Evolutionary conservation across 768 basidiomycete species (phyloP), one percentile per base, ranked within the genome.

Genomic region (Leccinellum luteum): DNA sequence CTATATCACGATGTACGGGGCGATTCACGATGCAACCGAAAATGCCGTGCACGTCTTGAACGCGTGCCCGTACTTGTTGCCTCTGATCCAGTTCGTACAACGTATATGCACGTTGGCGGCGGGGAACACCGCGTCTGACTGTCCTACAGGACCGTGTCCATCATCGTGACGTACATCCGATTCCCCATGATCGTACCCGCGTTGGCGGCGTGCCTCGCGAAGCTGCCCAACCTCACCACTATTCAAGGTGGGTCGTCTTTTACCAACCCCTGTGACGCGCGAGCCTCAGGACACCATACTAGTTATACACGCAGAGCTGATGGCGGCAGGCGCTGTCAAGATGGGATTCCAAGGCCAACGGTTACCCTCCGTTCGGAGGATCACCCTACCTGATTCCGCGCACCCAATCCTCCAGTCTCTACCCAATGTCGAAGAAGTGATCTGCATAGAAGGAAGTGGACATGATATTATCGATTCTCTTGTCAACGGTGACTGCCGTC

Each of bases 291-390:
- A 23, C 8, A 9, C 38, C n/a, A 38, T 10, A 13, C 19, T 17
- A 50, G 49, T 50, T 19, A 50, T 32, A 19, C 49, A 50, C 12
- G 43, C 56, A 4, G 50, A 51, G n/a, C 28, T 38, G 38, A 10
- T 38, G 38, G 28, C 38, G 8, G 2, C 34, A 30, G 2, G 60
- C 49, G 55, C 44, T 3, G 57, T 68, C 44, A 58, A 61, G 43
- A 48, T 54, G 3, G 53, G 13, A 28, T 60, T 68, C n/a, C 32
- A 43, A 38, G 55, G 58, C 2, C 45, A 48, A 48, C 52, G 5
- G 51, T 59, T 68, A 41, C 57, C 57, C 1, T 51, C 56, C 1
- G 60, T 59, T 6, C 51, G 48, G 47, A 66, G 21, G 28, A 60
- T 63, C 27, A n/a, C 23, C 15, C 38, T 63, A 4, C 56, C 56